Evolutionary conservation across 768 basidiomycete species (phyloP), one percentile per base, ranked within the genome.

Genomic region (Porpolomopsis calyptriformis): DNA sequence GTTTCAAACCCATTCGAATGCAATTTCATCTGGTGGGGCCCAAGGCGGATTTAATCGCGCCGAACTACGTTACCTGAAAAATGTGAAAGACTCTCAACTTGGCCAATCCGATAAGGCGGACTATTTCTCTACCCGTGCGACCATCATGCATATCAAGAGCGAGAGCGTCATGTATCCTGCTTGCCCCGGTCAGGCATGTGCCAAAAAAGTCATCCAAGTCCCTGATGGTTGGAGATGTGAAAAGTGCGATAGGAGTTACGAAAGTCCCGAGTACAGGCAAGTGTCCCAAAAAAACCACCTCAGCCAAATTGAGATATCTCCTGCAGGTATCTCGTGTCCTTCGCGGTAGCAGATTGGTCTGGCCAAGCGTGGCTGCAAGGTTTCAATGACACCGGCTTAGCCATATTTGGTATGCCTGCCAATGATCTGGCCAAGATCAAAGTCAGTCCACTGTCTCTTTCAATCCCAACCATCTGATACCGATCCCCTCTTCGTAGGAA

Each of bases 341-440:
- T 96, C 68, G 87, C 86, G 39, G 82, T 90, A 2, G 77, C 88
- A n/a, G 96, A 99, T 61, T 77, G 81, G 66, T 86, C 89, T 14
- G 82, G 80, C 18, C 88, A 93, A 61, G 74, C 80, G 14, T 98
- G 94, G 94, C 67, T 97, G 37, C 87, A 88, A 51, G 90, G 86
- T 3, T 99, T 99, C 72, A 94, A 99, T 59, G 94, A 98, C 4
- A 78, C 84, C 26, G 96, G 91, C 4, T 62, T 78, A 43, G 65
- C 69, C 3, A 64, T 99, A 12, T 81, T 97, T 51, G 84, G 78
- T 22, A 82, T 78, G 66, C 65, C 76, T 25, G 94, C 89, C 9
- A 77, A 91, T 54, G 82, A 92, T 11, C 60, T 98, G 35, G 62
- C 81, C 46, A 72, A 70, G n/a, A 70, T 91, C 50, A 85, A 76